phyloP scores from a whole-genome alignment of 2,329 filamentous ascomycete species.

The Mycocentrospora acerina region DNA sequence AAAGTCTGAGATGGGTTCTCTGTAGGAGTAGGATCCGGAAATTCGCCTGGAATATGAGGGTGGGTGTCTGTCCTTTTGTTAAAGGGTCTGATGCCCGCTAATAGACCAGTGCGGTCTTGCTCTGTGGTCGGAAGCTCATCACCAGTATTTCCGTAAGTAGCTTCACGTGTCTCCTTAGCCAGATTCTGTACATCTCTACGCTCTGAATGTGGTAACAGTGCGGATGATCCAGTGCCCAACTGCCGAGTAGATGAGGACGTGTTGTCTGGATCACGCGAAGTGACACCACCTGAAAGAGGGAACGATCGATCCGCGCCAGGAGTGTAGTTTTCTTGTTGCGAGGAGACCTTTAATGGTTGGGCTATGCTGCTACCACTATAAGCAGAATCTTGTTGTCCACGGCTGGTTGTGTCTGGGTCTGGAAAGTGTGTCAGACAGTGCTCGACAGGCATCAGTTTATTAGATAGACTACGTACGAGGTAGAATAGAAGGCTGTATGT shows the following conservation, averaged over 20 bases:
- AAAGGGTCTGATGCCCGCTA: slow-evolving; percentile 15
- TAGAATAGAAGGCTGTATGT: slow-evolving; percentile 7
- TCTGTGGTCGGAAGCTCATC: slow-evolving; percentile 1
- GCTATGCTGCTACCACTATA: background rate
- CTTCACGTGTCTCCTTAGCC: slow-evolving; percentile 1
- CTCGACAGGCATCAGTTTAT: background rate
- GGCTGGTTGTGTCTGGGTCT: slow-evolving; percentile 6
- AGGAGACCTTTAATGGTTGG: no score
- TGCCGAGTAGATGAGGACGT: no score
- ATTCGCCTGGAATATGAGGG: slow-evolving; percentile 38
- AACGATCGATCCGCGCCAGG: slow-evolving; percentile 35
- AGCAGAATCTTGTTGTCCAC: slow-evolving; percentile 3
- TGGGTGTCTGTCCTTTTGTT: slow-evolving; percentile 36
- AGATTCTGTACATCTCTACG: no score
- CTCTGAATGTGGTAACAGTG: no score
- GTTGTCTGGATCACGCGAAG: slow-evolving; percentile 15
- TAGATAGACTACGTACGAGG: slow-evolving; percentile 22
- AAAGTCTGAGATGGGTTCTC: slow-evolving; percentile 30
- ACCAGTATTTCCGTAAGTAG: slow-evolving; percentile 2
- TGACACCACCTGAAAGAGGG: slow-evolving; percentile 38
- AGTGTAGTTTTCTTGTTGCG: slow-evolving; percentile 16
- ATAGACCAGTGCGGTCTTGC: background rate
- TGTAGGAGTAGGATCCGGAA: slow-evolving; percentile 31
- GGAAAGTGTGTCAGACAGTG: slow-evolving; percentile 6
- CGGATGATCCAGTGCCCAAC: no score